Evolutionary conservation across 176 grass and related monocot genomes (phyloP).

Genomic region (Rhynchospora breviuscula): DNA sequence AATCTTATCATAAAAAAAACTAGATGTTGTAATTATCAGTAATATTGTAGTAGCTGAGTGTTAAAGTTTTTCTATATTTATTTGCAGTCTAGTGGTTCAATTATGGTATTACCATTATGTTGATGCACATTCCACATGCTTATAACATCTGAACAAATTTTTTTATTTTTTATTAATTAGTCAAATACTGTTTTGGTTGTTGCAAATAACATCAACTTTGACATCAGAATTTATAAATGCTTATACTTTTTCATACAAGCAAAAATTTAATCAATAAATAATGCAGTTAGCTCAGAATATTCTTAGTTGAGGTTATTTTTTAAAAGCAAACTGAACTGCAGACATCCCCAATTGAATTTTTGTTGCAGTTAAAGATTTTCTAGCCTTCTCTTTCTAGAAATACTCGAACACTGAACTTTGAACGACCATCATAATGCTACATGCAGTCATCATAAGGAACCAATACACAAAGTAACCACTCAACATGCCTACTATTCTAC

Average conservation of each 20-base stretch:
- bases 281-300: not conserved
- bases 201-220: not conserved
- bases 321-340: not conserved
- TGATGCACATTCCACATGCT: not conserved
- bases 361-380: not conserved
- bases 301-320: not conserved
- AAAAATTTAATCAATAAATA: conserved; percentile 3
- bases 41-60: not conserved
- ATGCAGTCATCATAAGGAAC: not conserved
- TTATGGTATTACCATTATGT: not conserved
- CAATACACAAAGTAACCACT: not conserved
- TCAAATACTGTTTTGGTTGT: not conserved
- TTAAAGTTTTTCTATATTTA: not conserved
- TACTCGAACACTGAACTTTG: not conserved
- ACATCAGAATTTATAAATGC: not conserved
- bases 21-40: not conserved
- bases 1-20: not conserved
- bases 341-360: not conserved
- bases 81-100: not conserved
- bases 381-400: not conserved
- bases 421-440: not conserved
- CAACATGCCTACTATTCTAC: not conserved
- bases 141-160: not conserved
- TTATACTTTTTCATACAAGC: not conserved
- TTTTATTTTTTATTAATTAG: not conserved